A percentile compares a stretch with the other conserved stretches of the same genome.
Evolutionary conservation across 306 rosid species (phyloP).

Genomic region (Amphicarpaea edgeworthii): DNA sequence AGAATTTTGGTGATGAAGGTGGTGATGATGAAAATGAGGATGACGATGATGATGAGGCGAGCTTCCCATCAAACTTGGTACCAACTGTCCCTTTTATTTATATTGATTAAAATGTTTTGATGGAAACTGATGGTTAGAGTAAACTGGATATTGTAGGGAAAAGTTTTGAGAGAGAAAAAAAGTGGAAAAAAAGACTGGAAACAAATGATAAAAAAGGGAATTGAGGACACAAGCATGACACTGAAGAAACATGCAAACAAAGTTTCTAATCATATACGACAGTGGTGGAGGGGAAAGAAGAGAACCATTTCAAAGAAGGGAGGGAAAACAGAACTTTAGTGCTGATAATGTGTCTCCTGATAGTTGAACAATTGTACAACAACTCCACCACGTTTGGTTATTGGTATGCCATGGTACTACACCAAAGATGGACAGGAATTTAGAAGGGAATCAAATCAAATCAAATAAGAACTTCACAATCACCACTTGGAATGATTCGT

Average conservation of each 20-base stretch:
- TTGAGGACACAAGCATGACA: slow-evolving; percentile 56
- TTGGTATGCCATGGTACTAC: slow-evolving; percentile 14
- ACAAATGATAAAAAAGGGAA: slow-evolving; percentile 58
- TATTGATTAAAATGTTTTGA: slow-evolving; percentile 29
- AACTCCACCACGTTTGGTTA: slow-evolving; percentile 28
- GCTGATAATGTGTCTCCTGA: slow-evolving; percentile 20
- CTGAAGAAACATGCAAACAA: slow-evolving; percentile 74
- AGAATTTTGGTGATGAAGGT: slow-evolving; percentile 66
- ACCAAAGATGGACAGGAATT: slow-evolving; percentile 24
- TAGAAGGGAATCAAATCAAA: slow-evolving; percentile 41
- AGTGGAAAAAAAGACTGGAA: slow-evolving; percentile 67
- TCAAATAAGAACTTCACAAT: slow-evolving; percentile 40
- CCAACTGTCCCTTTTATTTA: slow-evolving; percentile 16
- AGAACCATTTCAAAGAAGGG: slow-evolving; percentile 58
- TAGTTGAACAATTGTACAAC: slow-evolving; percentile 30
- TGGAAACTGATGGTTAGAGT: slow-evolving; percentile 20
- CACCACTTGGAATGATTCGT: slow-evolving; percentile 28
- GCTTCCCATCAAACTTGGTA: slow-evolving; percentile 82
- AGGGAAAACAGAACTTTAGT: slow-evolving; percentile 77
- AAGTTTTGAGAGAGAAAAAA: slow-evolving; percentile 68
- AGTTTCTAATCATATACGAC: slow-evolving; percentile 59
- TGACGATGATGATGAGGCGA: slow-evolving; percentile 53
- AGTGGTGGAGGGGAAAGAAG: slow-evolving; percentile 73
- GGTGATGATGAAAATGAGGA: slow-evolving; percentile 71
- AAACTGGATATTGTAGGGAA: slow-evolving; percentile 62